Conservation (phyloP, 139 green algal species). For the Tetradesmus obliquus region DNA sequence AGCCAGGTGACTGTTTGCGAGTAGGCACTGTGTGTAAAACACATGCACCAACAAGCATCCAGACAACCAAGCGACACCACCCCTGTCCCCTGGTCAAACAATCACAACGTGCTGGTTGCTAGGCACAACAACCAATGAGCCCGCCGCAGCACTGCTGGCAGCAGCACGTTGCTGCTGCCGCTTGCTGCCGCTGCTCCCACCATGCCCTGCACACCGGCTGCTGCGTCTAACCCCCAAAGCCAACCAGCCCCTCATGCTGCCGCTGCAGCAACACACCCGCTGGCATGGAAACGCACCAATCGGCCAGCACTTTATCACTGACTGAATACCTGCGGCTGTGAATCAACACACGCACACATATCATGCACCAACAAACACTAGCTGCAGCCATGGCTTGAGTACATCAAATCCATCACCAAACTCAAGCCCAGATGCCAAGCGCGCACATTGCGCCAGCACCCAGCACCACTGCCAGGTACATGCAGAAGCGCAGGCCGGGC, state of each 20-base stretch:
- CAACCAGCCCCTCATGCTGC: no score
- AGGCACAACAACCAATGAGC: background rate
- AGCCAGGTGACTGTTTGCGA: no score
- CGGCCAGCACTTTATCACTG: no score
- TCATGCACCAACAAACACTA: background rate
- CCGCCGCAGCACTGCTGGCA: background rate
- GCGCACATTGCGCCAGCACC: conserved; percentile 60
- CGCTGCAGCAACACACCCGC: background rate
- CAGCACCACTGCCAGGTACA: conserved; percentile 48
- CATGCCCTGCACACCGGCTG: background rate
- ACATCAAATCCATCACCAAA: background rate
- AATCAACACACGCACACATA: no score
- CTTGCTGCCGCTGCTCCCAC: background rate
- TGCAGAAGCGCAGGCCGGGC: conserved; percentile 27
- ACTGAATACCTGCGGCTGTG: no score
- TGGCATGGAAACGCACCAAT: background rate
- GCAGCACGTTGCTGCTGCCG: background rate
- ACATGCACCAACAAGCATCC: background rate
- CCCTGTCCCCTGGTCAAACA: background rate
- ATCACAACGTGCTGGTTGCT: background rate
- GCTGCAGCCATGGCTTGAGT: background rate
- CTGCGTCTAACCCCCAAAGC: background rate
- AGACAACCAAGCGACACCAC: background rate
- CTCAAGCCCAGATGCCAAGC: conserved; percentile 57
- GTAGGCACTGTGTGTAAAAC: background rate